Base-by-base conservation (phyloP, 768 basidiomycete genomes). In the Tylopilus intermedius region DNA sequence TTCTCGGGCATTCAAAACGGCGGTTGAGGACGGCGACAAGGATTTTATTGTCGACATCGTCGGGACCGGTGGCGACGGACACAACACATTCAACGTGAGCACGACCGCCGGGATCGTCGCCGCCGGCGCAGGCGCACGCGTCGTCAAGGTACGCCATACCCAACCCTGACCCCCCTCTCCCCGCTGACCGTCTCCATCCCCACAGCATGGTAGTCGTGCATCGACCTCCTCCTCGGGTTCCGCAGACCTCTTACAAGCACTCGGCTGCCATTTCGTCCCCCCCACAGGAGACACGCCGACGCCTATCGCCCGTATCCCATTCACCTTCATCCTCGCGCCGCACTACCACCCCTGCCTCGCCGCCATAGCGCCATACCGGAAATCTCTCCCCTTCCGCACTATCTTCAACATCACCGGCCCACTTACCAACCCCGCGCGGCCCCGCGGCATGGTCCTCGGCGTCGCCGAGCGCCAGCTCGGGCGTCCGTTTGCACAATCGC, bases 381-480 rank as follows among this genome's bases (percentile, higher is more conserved):
- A 87, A 62, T 73, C 83, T 0, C 81, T 98, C 49, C 92, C 93
- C 43, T 97, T 95, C 75, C 86, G 94, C 43, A 97, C 95, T 8
- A 85, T 99, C 74, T 97, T 96, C 80, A 98, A 99, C 71, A 74
- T 94, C 53, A 77, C 97, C 30, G 94, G 96, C 0, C 96, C 95
- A 0, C 79, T 98, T 37, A 87, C 95, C 71, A 97, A 95, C 70
- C 96, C 95, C 2, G 86, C 90, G 0, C 72, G 76, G 8, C 95
- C 96, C 2, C 78, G 77, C 4, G 86, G 91, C 3, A 94, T 97
- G 88, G 81, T 98, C 4, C 76, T 98, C 35, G 95, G 95, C 41
- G 87, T 99, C 32, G 88, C 93, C 8, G 86, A 85, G 54, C 82
- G 74, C 45, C 83, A 84, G 61, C 80, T 99, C 22, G 95, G 94